These are phyloP conservation scores for Phytophthora crassamura DNA, from an alignment of 352 stramenopile species.

Conservation along the genomic window DNA sequence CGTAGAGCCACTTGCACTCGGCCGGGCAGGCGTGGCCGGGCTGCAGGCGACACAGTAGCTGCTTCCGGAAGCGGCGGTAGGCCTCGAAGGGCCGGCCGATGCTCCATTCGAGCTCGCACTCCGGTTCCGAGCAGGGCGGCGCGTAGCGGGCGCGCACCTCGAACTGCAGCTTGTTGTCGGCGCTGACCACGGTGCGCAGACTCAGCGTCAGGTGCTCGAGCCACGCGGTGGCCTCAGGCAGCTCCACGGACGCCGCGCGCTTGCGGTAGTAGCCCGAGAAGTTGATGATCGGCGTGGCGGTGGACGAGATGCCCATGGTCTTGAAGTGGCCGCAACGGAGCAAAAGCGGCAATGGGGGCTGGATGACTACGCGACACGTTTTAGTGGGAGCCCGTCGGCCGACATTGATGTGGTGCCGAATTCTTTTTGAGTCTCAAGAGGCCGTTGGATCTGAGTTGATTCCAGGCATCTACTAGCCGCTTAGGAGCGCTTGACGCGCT, in stretches of 20 bases:
- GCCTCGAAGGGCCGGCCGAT: slow-evolving; percentile 44
- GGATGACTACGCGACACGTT: no score
- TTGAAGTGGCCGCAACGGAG: slow-evolving; percentile 13
- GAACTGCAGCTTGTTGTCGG: slow-evolving; percentile 25
- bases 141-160: slow-evolving; percentile 36
- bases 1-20: slow-evolving; percentile 48
- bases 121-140: slow-evolving; percentile 14
- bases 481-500: no score
- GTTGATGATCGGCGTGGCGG: slow-evolving; percentile 33
- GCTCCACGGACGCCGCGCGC: slow-evolving; percentile 34
- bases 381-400: no score
- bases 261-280: slow-evolving; percentile 39
- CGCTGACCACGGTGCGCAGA: slow-evolving; percentile 21
- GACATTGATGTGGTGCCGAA: no score
- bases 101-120: slow-evolving; percentile 34
- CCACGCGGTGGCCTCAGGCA: slow-evolving; percentile 42
- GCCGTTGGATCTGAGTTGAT: no score
- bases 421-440: no score
- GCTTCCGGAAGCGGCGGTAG: slow-evolving; percentile 53
- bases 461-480: no score
- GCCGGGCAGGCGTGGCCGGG: slow-evolving; percentile 35
- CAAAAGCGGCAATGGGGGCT: slow-evolving; percentile 26
- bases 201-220: slow-evolving; percentile 38
- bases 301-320: slow-evolving; percentile 24
- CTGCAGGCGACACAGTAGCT: slow-evolving; percentile 26